phyloP scores from a whole-genome alignment of 225 moss, liverwort and hornwort species.

The Polytrichum commune region DNA sequence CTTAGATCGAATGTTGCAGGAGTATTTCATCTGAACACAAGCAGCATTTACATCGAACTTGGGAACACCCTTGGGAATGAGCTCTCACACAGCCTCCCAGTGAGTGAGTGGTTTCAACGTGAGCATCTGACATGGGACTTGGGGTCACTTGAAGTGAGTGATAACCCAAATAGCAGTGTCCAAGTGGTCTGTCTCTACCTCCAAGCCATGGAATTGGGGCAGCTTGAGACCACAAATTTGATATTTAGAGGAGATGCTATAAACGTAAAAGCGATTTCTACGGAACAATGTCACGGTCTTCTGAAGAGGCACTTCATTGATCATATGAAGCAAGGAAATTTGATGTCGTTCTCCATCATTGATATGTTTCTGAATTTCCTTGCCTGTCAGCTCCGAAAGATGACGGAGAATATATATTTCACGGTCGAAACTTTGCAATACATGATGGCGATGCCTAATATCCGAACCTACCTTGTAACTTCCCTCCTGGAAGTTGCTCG shows the following conservation, averaged over 20 bases:
- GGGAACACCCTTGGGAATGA: slow-evolving; percentile 59
- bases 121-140: slow-evolving; percentile 47
- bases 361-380: slow-evolving; percentile 56
- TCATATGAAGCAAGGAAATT: slow-evolving; percentile 28
- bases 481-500: slow-evolving; percentile 47
- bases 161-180: slow-evolving; percentile 31
- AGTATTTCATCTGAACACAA: slow-evolving; percentile 47
- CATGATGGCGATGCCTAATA: slow-evolving; percentile 33
- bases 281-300: slow-evolving; percentile 24
- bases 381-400: slow-evolving; percentile 44
- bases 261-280: slow-evolving; percentile 38
- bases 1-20: slow-evolving; percentile 52
- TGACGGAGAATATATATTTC: slow-evolving; percentile 45
- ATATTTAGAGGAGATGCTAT: slow-evolving; percentile 25
- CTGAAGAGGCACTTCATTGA: slow-evolving; percentile 45
- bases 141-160: slow-evolving; percentile 41
- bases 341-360: slow-evolving; percentile 52
- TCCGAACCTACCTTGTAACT: slow-evolving; percentile 39
- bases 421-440: slow-evolving; percentile 41
- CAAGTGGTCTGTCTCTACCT: slow-evolving; percentile 52
- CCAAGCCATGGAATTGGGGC: slow-evolving; percentile 36
- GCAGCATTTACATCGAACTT: slow-evolving; percentile 40
- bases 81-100: slow-evolving; percentile 42
- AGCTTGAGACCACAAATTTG: slow-evolving; percentile 33
- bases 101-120: slow-evolving; percentile 49